A percentile compares a stretch with the other conserved stretches of the same genome.
Conservation (phyloP, 805 yeast genomes). For the Yamadazyma laniorum region DNA sequence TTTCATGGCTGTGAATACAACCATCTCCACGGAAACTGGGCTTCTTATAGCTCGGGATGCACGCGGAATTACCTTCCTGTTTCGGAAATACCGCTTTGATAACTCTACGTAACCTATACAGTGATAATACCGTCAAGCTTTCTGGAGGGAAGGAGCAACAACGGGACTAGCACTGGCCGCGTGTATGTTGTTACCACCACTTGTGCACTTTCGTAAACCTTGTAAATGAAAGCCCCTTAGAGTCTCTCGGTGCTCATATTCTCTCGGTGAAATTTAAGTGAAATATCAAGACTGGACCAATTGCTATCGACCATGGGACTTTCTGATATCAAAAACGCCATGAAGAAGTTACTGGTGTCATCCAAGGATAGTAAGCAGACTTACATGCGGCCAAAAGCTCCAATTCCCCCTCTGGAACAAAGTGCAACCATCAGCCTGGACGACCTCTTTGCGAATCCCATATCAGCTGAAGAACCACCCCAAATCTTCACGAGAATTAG, state of each 20-base stretch:
- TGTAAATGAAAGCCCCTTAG: no score
- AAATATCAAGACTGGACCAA: slow-evolving; percentile 3
- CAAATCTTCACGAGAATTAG: slow-evolving; percentile 32
- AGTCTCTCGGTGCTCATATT: no score
- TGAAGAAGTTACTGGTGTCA: slow-evolving; percentile 11
- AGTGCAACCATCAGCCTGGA: slow-evolving; percentile 4
- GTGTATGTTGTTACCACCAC: no score
- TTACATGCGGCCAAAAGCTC: slow-evolving; percentile 7
- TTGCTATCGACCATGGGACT: slow-evolving; percentile 24
- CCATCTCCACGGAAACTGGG: no score
- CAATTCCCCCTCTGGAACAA: slow-evolving; percentile 1
- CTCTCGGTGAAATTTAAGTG: neutral
- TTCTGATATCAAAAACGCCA: slow-evolving; percentile 23
- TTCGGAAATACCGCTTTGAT: no score
- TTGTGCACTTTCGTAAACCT: no score
- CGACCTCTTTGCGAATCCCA: slow-evolving; percentile 42
- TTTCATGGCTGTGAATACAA: neutral
- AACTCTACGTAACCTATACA: no score
- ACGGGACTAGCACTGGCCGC: no score
- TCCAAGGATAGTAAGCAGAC: slow-evolving; percentile 9
- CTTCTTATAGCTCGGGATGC: no score
- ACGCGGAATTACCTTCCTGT: no score
- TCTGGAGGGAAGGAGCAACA: no score
- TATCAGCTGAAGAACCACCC: slow-evolving; percentile 46
- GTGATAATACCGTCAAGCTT: no score